Evolutionary conservation across 2,329 filamentous ascomycete genomes (phyloP), one percentile per base, ranked within the genome.

Genomic region (Beauveria caledonica): DNA sequence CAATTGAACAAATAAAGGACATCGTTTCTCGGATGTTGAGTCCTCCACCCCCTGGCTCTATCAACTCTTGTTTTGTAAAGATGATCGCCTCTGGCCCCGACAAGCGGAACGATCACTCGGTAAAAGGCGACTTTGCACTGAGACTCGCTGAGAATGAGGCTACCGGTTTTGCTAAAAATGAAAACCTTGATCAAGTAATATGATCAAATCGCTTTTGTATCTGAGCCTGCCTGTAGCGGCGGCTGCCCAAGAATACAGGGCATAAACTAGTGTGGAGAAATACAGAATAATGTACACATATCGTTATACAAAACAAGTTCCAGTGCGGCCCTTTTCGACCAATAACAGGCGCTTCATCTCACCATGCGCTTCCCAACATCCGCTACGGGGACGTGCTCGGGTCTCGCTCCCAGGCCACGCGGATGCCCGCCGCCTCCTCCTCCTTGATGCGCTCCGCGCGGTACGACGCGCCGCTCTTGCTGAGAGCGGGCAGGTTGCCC

Each of bases 401-500:
- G 10, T 68, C 64, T n/a, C 73, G 66, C 33, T 71, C 65, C 66
- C 80, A 81, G 23, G 81, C 73, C 48, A 84, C 74, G 46, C 78
- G 74, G 13, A 83, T 66, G 1, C 78, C 78, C 23, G 73, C 67
- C 50, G 72, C 68, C 61, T 77, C 72, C 60, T 86, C 82, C 33
- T 78, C 67, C 67, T 77, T 66, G 60, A 85, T 80, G 69, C 86
- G 76, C 63, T 73, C 62, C 58, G 77, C 68, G 62, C 90, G 82
- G 72, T 82, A 88, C 54, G 70, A 62, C 48, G 81, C 79, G 8
- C 92, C 90, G 57, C 76, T 69, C 13, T 76, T 66, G 58, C 80
- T 85, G 50, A 71, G 67, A 57, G 66, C 61, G 6, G 73, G 67
- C 60, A 83, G 69, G 9, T 68, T 66, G 29, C 78, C 77, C 19